Percentiles rank a stretch among this genome's conserved stretches.
phyloP scores from a whole-genome alignment of 208 protist species.

The Trichomonas vaginalis region DNA sequence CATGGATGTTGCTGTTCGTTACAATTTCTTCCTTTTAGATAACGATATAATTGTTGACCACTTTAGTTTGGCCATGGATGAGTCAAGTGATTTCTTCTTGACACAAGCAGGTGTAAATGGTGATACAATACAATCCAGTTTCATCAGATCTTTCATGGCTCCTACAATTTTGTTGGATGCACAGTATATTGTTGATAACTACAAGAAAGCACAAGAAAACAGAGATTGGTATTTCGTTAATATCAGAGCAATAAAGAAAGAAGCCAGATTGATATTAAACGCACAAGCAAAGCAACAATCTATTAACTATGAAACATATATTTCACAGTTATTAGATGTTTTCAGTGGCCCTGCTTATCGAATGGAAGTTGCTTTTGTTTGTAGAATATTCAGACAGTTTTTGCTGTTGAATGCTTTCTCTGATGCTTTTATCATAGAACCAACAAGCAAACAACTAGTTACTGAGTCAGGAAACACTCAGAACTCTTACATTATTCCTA shows the following conservation, averaged over 20 bases:
- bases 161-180: neutral
- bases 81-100: neutral
- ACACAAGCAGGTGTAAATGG: neutral
- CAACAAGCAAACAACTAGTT: neutral
- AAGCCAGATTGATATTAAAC: neutral
- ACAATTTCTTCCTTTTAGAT: neutral
- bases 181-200: neutral
- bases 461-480: neutral
- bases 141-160: neutral
- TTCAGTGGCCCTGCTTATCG: neutral
- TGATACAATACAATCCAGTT: neutral
- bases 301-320: neutral
- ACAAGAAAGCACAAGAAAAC: neutral
- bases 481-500: neutral
- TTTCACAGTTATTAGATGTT: neutral
- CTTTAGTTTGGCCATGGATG: neutral
- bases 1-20: neutral
- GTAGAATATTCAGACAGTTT: neutral
- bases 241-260: neutral
- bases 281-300: neutral
- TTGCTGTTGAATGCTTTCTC: neutral
- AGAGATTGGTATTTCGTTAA: neutral
- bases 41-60: neutral
- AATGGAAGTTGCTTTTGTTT: neutral
- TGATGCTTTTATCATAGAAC: neutral